Conservation (phyloP, 1,284 basidiomycete species). For the Cutaneotrichosporon cutaneum region DNA sequence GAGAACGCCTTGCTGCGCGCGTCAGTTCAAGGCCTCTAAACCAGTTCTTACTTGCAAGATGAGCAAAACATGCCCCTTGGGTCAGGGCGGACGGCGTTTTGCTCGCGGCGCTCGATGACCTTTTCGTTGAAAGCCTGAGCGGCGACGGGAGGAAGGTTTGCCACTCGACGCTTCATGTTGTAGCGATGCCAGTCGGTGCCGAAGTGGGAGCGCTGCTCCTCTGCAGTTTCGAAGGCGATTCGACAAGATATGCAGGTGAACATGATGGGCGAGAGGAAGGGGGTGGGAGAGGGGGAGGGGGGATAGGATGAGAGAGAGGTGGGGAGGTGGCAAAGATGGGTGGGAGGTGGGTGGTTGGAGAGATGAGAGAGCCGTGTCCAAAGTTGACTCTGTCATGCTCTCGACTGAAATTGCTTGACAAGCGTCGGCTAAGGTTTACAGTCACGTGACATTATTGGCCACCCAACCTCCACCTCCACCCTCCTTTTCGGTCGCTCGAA, state of each 20-base stretch:
- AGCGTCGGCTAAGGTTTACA: no score
- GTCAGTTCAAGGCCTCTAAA: slow-evolving; percentile 11
- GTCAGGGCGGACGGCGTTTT: slow-evolving; percentile 69
- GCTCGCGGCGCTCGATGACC: slow-evolving; percentile 72
- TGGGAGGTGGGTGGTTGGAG: neutral
- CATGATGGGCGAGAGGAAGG: slow-evolving; percentile 27
- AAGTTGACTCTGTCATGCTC: no score
- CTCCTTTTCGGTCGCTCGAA: neutral
- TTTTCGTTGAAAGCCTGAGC: slow-evolving; percentile 82
- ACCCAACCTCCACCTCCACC: neutral
- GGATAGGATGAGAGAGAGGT: slow-evolving; percentile 3
- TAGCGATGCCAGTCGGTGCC: slow-evolving; percentile 94
- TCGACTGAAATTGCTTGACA: no score
- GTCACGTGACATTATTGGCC: neutral
- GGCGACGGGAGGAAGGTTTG: slow-evolving; percentile 82
- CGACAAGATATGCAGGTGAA: slow-evolving; percentile 93
- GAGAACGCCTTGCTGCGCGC: slow-evolving; percentile 78
- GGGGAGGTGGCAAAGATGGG: slow-evolving; percentile 2
- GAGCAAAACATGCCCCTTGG: slow-evolving; percentile 67
- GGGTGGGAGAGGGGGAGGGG: neutral
- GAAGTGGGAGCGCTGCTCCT: slow-evolving; percentile 88
- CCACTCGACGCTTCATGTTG: slow-evolving; percentile 97
- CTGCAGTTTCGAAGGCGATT: slow-evolving; percentile 80
- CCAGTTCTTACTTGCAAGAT: slow-evolving; percentile 68
- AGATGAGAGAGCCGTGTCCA: neutral